Base-by-base conservation (phyloP, 345 rosid species). In the Populus alba region DNA sequence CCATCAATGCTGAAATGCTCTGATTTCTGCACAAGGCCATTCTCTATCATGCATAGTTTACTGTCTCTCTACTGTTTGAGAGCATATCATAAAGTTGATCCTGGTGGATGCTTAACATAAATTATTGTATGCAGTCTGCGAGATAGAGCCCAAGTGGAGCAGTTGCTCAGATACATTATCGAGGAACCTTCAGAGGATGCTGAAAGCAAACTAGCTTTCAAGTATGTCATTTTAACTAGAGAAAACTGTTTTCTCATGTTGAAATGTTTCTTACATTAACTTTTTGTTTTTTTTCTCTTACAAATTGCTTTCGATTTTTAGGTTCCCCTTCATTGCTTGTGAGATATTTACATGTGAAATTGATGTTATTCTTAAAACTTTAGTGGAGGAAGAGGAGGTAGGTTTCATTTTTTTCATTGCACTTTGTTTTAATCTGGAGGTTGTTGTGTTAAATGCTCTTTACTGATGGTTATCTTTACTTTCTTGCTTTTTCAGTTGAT, bases 301-400 rank as follows among this genome's bases (percentile, higher is more conserved):
- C 57, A 25, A 57, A 3, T 82, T 73, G 29, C 37, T 68, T 80
- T 79, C 18, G 62, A 37, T 37, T 33, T 82, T 45, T 78, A 97
- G 98, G 96, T 97, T 89, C 77, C 99, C 99, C 4, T 97, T 91
- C 87, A 87, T 97, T 82, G 88, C 99, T 53, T 94, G 98, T 77
- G 99, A 97, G 91, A 88, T 97, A 78, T 92, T 97, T 81, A 92
- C 98, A 53, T 97, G 99, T 51, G 99, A 97, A 85, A 97, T 94
- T 81, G 99, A 97, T 84, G 98, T 92, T 79, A 94, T 97, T 79
- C 89, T 97, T 66, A 94, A 92, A 88, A 89, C 99, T 59, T 77
- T 97, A 82, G 94, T 94, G 75, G 99, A 97, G 83, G 99, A 97
- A 68, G 90, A 92, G 84, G 97, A 97, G 97, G 98, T 97, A 37